Base-by-base conservation (phyloP, 805 yeast genomes). In the Monosporozyma unispora region DNA sequence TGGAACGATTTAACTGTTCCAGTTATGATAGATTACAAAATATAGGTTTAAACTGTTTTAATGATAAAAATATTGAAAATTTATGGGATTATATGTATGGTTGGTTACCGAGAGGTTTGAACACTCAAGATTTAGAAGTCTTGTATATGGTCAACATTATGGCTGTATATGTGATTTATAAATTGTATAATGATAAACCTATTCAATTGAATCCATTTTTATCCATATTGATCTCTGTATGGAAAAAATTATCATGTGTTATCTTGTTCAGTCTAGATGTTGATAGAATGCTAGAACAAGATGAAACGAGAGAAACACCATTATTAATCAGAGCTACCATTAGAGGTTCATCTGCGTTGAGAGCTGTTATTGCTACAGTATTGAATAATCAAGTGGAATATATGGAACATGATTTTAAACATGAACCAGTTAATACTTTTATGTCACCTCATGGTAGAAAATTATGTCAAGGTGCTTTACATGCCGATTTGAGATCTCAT, bases 401-500 rank as follows among this genome's bases (percentile, higher is more conserved):
- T 18, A 61, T 77, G 48, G 57, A 58, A 18, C 83, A 80, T 57
- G 93, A 84, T 60, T 67, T 81, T 23, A 67, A 72, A 48, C 81
- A 79, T 56, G 80, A 80, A 55, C 72, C 86, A 9, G 68, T 84
- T 22, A 62, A 76, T 35, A 73, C 79, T 48, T 84, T 81, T 58
- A 72, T 80, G 71, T 79, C 82, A 19, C 89, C 90, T 2, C 75
- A 79, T 66, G 85, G 82, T 1, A 69, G 90, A 52, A 75, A 78
- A 49, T 63, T 73, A 19, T 79, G 81, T 19, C 74, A 75, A 47
- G 90, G 91, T 3, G 73, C 84, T 0, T 60, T 83, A 28, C 71
- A 67, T 57, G 73, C 78, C 3, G 87, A 81, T 59, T 73, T 80
- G 60, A 70, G 83, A 55, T 70, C 79, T 46, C 77, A 78, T 50